Base-by-base conservation (phyloP, 2,329 filamentous ascomycete species). In the Claviceps cyperi region DNA sequence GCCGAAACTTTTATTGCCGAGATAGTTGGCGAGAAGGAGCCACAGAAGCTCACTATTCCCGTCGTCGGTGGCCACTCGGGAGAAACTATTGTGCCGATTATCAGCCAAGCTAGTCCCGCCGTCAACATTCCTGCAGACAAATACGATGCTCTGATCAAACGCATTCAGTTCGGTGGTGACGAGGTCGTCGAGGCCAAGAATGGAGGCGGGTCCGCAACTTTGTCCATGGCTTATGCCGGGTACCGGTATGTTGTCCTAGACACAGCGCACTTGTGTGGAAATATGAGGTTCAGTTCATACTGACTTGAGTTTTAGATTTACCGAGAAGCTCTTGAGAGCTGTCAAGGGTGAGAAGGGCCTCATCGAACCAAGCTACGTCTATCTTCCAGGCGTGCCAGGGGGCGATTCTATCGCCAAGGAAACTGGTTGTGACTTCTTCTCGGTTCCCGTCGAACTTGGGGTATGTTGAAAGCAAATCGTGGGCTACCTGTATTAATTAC, bases 31-130 rank as follows among this genome's bases (percentile, higher is more conserved):
- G 81, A 86, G 72, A 80, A 83, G 66, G 82, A 91, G 67, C 87
- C 90, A 53, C 78, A 84, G 62, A 84, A 90, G 68, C 78, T 89
- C 58, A 86, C 75, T 58, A 85, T 98, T 57, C 90, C 91, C 58
- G 92, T 98, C 62, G 81, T 98, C 64, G 92, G 92, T 64, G 92
- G 92, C 55, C 92, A 98, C 81, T 96, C 90, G 53, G 92, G 92
- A 64, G 89, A 91, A 76, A 98, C 92, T 62, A 98, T 98, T 64
- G 90, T 98, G 51, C 92, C 92, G 47, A 80, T 98, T 54, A 94
- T 97, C 80, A 95, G 89, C 80, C 84, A 92, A 75, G 80, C 87
- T 59, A 80, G 83, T 64, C 89, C 90, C 51, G 67, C 78, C 43
- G 83, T 92, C 62, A 76, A 78, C 54, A 92, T 97, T 56, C 88